Percentiles rank a stretch among this genome's conserved stretches.
Evolutionary conservation across 768 basidiomycete species (phyloP).

Genomic region (Boletus reticuloceps): DNA sequence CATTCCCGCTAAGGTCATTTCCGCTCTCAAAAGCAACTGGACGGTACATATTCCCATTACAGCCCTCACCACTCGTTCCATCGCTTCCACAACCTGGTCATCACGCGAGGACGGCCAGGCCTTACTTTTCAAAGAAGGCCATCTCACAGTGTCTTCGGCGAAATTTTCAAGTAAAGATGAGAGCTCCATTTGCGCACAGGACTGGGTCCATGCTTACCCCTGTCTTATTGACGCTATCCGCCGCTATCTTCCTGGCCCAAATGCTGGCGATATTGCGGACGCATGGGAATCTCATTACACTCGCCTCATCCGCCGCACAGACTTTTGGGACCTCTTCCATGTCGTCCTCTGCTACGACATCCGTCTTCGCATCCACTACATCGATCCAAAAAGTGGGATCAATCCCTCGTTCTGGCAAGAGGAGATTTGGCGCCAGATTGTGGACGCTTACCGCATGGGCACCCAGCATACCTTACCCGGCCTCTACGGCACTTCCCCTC

Average conservation of each 20-base stretch:
- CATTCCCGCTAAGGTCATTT: background rate
- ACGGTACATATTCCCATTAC: background rate
- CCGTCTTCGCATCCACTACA: background rate
- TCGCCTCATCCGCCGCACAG: too few species aligned
- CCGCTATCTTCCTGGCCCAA: background rate
- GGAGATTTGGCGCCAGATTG: background rate
- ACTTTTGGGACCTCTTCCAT: background rate
- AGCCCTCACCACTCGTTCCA: background rate
- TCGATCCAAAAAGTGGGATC: background rate
- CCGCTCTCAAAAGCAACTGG: background rate
- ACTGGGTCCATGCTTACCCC: background rate
- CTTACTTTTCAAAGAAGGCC: too few species aligned
- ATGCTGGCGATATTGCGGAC: too few species aligned
- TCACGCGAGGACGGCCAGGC: too few species aligned
- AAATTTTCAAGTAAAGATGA: background rate
- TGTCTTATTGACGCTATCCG: background rate
- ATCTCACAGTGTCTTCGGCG: too few species aligned
- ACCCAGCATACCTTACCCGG: background rate
- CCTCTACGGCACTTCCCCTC: background rate
- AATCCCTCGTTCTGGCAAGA: background rate
- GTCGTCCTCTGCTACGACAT: background rate
- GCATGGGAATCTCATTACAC: too few species aligned
- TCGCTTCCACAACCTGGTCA: background rate
- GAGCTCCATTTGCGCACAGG: background rate
- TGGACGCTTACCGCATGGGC: background rate